Percentiles rank a stretch among this genome's conserved stretches.
Evolutionary conservation across 176 grass and related monocot genomes (phyloP).

Genomic region (Triticum timopheevii): DNA sequence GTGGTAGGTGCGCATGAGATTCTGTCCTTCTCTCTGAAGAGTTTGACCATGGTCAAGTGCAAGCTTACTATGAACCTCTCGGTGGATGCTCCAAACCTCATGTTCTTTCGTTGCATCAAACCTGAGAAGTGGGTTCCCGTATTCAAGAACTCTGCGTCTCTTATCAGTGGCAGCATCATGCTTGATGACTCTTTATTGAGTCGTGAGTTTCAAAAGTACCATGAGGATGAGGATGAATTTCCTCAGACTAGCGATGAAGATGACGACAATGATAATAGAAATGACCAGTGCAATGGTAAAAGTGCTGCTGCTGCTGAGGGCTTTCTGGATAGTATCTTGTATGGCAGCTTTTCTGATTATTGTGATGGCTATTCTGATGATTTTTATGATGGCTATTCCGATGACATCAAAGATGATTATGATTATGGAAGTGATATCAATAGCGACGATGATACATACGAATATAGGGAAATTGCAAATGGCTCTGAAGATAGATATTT

Average conservation of each 20-base stretch:
- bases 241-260: neutral
- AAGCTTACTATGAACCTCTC: constrained; percentile 15
- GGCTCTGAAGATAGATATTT: constrained; percentile 1
- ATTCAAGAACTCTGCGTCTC: neutral
- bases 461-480: constrained; percentile 19
- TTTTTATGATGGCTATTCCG: neutral
- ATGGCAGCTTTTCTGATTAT: neutral
- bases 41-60: constrained; percentile 21
- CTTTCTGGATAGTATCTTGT: neutral
- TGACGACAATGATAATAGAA: neutral
- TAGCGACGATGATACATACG: neutral
- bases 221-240: constrained; percentile 5
- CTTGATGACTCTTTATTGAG: neutral
- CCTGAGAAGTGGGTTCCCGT: neutral
- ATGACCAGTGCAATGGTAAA: neutral
- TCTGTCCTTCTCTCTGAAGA: neutral
- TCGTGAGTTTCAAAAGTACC: neutral
- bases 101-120: neutral
- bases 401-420: neutral
- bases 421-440: constrained; percentile 7
- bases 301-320: neutral
- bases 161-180: neutral
- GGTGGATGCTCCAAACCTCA: constrained; percentile 8
- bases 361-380: neutral
- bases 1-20: neutral